Evolutionary conservation across 2,329 filamentous ascomycete genomes (phyloP).

Genomic region (Botrytis hyacinthi): DNA sequence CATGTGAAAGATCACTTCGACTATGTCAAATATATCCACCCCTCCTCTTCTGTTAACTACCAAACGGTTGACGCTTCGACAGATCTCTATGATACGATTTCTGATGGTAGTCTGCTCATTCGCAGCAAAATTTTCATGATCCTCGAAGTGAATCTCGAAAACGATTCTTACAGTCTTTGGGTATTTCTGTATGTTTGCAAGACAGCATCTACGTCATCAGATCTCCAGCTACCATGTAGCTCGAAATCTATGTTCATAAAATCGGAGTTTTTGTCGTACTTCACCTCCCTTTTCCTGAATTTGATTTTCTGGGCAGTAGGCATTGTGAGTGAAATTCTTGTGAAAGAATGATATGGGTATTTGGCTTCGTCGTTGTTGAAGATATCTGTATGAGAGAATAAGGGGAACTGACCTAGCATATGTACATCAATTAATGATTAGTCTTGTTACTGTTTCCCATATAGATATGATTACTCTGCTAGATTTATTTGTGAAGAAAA

Average conservation of each 20-base stretch:
- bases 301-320: background rate
- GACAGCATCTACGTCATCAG: background rate
- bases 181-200: background rate
- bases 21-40: rapidly evolving
- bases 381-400: background rate
- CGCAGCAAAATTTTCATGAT: background rate
- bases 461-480: background rate
- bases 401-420: background rate
- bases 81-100: background rate
- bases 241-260: background rate
- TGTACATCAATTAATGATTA: background rate
- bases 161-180: background rate
- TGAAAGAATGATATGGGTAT: background rate
- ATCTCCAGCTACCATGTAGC: background rate
- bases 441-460: background rate
- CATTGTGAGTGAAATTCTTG: background rate
- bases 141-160: background rate
- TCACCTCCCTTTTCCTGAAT: background rate
- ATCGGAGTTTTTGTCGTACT: background rate
- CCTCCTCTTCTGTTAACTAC: background rate
- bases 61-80: background rate
- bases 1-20: background rate
- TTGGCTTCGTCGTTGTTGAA: background rate
- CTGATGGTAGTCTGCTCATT: background rate
- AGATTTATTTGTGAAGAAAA: background rate